phyloP scores from a whole-genome alignment of 1,139 yeast genomes.

The Hyphopichia khmerensis region DNA sequence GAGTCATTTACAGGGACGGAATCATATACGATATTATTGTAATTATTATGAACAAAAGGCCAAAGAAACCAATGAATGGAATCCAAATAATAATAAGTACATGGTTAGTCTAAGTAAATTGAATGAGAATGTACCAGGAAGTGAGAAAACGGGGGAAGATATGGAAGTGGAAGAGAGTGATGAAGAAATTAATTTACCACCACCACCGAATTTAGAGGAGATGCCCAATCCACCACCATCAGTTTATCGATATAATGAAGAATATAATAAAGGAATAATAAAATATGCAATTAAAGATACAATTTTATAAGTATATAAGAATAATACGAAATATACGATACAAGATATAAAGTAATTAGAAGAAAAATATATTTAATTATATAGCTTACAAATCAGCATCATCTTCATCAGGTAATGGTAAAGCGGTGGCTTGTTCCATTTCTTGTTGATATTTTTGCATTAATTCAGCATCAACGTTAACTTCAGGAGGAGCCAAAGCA shows the following conservation, averaged over 20 bases:
- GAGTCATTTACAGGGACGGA: conserved; percentile 77
- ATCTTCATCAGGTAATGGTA: conserved; percentile 99
- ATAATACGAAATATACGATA: too few relatives aligned
- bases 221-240: conserved; percentile 40
- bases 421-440: conserved; percentile 98
- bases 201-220: conserved; percentile 30
- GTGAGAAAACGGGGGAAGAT: too few relatives aligned
- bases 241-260: conserved; percentile 21
- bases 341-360: too few relatives aligned
- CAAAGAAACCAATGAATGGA: conserved; percentile 47
- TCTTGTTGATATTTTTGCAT: conserved; percentile 99
- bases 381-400: conserved; percentile 89
- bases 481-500: conserved; percentile 99
- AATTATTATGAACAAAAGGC: conserved; percentile 71
- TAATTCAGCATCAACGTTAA: conserved; percentile 90
- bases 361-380: too few relatives aligned
- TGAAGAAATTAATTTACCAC: conserved; percentile 26
- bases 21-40: conserved; percentile 72
- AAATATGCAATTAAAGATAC: conserved; percentile 1
- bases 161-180: conserved; percentile 14
- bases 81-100: conserved; percentile 36
- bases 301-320: too few relatives aligned
- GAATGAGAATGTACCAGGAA: conserved; percentile 51
- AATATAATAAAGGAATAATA: conserved; percentile 17
- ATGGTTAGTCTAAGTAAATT: conserved; percentile 39